Evolutionary conservation across 495 filamentous ascomycete genomes (phyloP).

Genomic region (Echria macrotheca): DNA sequence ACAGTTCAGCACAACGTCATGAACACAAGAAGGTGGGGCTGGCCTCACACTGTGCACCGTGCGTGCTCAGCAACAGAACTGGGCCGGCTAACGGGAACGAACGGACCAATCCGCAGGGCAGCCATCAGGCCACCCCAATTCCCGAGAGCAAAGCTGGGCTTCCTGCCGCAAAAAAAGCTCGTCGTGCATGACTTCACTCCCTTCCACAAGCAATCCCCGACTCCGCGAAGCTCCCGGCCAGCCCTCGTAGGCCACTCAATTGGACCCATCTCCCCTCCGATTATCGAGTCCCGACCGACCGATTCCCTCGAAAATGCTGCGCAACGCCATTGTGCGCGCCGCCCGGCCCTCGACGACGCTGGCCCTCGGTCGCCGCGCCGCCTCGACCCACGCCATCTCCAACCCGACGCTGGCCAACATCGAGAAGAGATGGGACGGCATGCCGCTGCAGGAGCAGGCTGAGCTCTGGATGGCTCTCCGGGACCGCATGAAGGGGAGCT

Average conservation of each 20-base stretch:
- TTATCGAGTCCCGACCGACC: conserved; percentile 19
- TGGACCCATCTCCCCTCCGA: conserved; percentile 38
- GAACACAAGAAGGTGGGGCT: no score
- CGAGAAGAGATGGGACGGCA: conserved; percentile 97
- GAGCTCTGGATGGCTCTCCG: conserved; percentile 97
- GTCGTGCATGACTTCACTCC: conserved; percentile 32
- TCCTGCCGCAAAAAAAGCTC: conserved; percentile 31
- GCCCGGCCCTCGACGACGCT: conserved; percentile 31
- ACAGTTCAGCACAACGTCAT: no score
- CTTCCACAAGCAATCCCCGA: conserved; percentile 27
- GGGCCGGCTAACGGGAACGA: conserved; percentile 10
- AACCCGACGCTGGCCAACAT: conserved; percentile 97
- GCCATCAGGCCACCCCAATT: conserved; percentile 28
- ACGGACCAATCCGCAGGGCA: conserved; percentile 10
- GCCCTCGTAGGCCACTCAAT: conserved; percentile 33
- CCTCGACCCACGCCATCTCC: conserved; percentile 81
- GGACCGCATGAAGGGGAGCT: conserved; percentile 96
- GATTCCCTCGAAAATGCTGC: conserved; percentile 32
- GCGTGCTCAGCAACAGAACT: conserved; percentile 8
- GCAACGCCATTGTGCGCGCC: conserved; percentile 36
- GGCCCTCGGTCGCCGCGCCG: conserved; percentile 54
- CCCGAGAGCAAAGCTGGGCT: conserved; percentile 17
- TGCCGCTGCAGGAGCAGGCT: conserved; percentile 97
- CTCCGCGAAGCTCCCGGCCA: conserved; percentile 25
- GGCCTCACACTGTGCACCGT: no score